These are phyloP conservation scores for Ogataea salicorniae DNA, from an alignment of 805 yeast genomes.

Conservation along the genomic window DNA sequence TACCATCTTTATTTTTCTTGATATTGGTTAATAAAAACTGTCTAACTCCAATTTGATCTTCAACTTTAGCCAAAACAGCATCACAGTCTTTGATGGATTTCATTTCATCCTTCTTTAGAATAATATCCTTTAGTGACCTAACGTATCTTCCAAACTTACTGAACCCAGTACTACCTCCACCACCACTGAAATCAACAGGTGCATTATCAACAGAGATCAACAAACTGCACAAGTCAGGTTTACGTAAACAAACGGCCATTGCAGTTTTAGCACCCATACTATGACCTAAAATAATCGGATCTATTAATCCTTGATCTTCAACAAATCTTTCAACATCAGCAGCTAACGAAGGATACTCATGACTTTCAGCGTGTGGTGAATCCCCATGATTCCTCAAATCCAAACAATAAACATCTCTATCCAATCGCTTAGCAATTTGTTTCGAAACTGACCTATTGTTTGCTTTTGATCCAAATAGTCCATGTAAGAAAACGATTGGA, in stretches of 20 bases:
- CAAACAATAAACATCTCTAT: slow-evolving; percentile 58
- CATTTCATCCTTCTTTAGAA: slow-evolving; percentile 35
- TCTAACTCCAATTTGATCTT: slow-evolving; percentile 52
- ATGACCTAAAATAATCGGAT: slow-evolving; percentile 70
- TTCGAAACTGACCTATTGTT: slow-evolving; percentile 80
- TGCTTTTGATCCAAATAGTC: slow-evolving; percentile 78
- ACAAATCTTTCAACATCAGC: slow-evolving; percentile 81
- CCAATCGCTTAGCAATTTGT: slow-evolving; percentile 40
- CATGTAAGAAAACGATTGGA: slow-evolving; percentile 81
- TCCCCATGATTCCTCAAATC: slow-evolving; percentile 90
- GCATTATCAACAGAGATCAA: slow-evolving; percentile 85
- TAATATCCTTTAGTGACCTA: slow-evolving; percentile 52
- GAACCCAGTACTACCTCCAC: slow-evolving; percentile 28
- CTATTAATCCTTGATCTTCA: slow-evolving; percentile 34
- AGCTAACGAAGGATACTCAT: slow-evolving; percentile 77
- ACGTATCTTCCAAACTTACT: slow-evolving; percentile 62
- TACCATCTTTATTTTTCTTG: slow-evolving; percentile 28
- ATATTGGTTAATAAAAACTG: slow-evolving; percentile 77
- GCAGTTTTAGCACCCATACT: slow-evolving; percentile 94
- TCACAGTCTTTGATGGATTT: slow-evolving; percentile 63
- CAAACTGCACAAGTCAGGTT: slow-evolving; percentile 56
- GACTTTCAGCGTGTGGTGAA: slow-evolving; percentile 71
- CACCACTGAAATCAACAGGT: slow-evolving; percentile 61
- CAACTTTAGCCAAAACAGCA: slow-evolving; percentile 55
- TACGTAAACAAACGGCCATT: slow-evolving; percentile 75